These are phyloP conservation scores for Sporothrix humicola DNA, from an alignment of 2,329 filamentous ascomycete species.

Conservation along the genomic window DNA sequence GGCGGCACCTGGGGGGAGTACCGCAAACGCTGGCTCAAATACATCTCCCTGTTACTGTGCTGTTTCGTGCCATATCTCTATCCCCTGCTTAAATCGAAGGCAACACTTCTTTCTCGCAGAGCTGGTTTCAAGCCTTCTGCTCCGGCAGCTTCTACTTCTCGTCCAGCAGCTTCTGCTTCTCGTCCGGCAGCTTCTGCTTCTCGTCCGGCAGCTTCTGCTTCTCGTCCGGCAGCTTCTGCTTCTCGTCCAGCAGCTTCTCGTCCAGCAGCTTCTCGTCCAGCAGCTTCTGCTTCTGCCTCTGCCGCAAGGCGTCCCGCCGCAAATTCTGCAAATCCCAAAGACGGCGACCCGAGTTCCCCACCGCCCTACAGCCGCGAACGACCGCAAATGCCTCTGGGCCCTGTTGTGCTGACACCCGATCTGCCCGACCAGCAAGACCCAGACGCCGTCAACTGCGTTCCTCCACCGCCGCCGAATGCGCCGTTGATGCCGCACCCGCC, in stretches of 20 bases:
- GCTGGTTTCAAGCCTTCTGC: not conserved
- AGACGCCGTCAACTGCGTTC: not conserved
- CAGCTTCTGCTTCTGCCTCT: too few relatives aligned
- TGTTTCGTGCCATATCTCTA: too few relatives aligned
- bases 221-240: too few relatives aligned
- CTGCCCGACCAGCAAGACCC: constrained; percentile 18
- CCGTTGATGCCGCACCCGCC: not conserved
- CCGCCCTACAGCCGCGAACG: not conserved
- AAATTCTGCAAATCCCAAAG: not conserved
- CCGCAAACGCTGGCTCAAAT: not conserved
- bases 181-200: not conserved
- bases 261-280: too few relatives aligned
- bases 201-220: too few relatives aligned
- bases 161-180: not conserved
- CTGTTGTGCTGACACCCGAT: constrained; percentile 23
- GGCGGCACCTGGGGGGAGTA: not conserved
- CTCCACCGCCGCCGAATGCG: not conserved
- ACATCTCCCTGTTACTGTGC: too few relatives aligned
- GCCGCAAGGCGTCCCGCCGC: too few relatives aligned
- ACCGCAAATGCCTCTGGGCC: constrained; percentile 23
- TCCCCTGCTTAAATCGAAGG: too few relatives aligned
- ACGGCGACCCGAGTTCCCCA: not conserved
- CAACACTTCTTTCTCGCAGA: too few relatives aligned
- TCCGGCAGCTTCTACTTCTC: not conserved
- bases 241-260: too few relatives aligned